A percentile compares a stretch with the other conserved stretches of the same genome.
Conservation (phyloP, 768 basidiomycete genomes). For the Trametes cingulata region DNA sequence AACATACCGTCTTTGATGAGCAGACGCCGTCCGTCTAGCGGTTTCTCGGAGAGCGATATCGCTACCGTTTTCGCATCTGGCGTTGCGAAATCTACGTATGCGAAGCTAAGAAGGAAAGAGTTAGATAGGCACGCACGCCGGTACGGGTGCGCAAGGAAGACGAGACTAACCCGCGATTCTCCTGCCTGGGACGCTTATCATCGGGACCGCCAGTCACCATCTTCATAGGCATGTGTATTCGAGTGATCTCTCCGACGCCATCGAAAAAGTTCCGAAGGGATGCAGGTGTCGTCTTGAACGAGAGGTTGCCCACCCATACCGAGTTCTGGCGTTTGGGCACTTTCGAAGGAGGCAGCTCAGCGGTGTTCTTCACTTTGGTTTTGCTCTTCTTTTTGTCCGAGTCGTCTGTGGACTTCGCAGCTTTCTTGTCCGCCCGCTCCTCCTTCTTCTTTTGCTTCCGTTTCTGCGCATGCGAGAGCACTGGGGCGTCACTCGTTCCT, state of each 20-base stretch:
- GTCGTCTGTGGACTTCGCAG: conserved; percentile 28
- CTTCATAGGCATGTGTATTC: conserved; percentile 87
- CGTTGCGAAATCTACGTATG: conserved; percentile 92
- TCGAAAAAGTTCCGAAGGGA: conserved; percentile 72
- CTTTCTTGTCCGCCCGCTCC: conserved; percentile 37
- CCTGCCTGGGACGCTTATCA: conserved; percentile 45
- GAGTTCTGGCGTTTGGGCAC: conserved; percentile 72
- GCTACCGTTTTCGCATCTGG: conserved; percentile 73
- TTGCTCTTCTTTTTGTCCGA: conserved; percentile 47
- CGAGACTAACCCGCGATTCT: conserved; percentile 75
- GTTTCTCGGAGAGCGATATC: conserved; percentile 78
- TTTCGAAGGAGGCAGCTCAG: conserved; percentile 32
- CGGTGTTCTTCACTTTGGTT: conserved; percentile 28
- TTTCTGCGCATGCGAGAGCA: conserved; percentile 75
- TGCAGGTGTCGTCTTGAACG: conserved; percentile 83
- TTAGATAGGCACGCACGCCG: conserved; percentile 11
- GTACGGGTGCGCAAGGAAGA: neutral
- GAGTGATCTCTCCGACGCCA: conserved; percentile 70
- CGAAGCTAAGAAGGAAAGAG: conserved; percentile 62
- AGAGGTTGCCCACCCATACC: conserved; percentile 94
- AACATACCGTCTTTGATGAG: conserved; percentile 89
- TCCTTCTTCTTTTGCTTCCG: conserved; percentile 58
- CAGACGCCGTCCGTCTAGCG: conserved; percentile 80
- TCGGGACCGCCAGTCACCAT: conserved; percentile 42
- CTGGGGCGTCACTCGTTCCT: conserved; percentile 36